Evolutionary conservation across 768 basidiomycete species (phyloP).

Genomic region (Epithele typhae): DNA sequence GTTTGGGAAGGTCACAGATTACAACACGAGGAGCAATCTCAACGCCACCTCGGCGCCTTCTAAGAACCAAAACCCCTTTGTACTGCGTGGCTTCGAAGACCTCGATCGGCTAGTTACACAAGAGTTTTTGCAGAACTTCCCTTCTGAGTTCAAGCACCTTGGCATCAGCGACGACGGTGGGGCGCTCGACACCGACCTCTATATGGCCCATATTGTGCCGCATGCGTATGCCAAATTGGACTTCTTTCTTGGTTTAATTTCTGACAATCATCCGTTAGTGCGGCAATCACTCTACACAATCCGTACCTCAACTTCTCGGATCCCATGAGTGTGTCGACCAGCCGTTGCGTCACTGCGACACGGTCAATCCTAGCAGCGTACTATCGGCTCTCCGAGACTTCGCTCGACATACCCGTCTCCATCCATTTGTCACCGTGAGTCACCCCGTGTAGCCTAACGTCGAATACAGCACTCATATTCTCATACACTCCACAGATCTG

Average conservation of each 20-base stretch:
- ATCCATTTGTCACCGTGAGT: constrained; percentile 78
- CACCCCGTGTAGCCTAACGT: too few species aligned
- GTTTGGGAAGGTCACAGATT: constrained; percentile 83
- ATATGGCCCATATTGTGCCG: constrained; percentile 82
- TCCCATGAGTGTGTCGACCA: constrained; percentile 58
- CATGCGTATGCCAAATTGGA: constrained; percentile 79
- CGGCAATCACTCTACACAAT: constrained; percentile 83
- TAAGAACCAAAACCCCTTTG: constrained; percentile 72
- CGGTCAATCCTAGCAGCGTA: constrained; percentile 70
- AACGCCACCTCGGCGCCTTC: constrained; percentile 61
- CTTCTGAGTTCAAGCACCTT: constrained; percentile 59
- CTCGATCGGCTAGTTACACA: constrained; percentile 64
- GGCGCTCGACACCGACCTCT: constrained; percentile 75
- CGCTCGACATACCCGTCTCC: constrained; percentile 76
- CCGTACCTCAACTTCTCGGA: constrained; percentile 76
- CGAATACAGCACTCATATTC: too few species aligned
- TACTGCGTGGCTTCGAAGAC: constrained; percentile 58
- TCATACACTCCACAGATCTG: constrained; percentile 60
- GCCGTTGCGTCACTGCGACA: constrained; percentile 72
- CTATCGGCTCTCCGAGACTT: constrained; percentile 76
- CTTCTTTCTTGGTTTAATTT: constrained; percentile 7
- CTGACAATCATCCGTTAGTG: constrained; percentile 40
- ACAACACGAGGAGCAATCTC: constrained; percentile 71
- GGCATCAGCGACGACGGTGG: constrained; percentile 52
- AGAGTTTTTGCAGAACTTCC: constrained; percentile 69